These are phyloP conservation scores for Pilaira anomala DNA, from an alignment of 192 early-diverging fungal species.

Conservation along the genomic window DNA sequence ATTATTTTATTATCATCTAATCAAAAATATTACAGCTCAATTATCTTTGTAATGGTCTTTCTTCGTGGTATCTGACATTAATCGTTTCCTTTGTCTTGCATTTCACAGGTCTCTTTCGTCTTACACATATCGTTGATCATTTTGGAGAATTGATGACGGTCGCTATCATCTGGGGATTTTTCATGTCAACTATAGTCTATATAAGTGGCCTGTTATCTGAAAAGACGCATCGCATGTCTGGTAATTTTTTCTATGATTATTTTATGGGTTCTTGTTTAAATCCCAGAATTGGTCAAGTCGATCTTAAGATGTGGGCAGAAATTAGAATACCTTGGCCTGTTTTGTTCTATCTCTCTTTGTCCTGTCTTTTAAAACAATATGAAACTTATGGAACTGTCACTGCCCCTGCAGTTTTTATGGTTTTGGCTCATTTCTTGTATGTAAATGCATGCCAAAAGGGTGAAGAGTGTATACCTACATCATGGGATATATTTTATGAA, in stretches of 20 bases:
- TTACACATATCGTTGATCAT: conserved; percentile 53
- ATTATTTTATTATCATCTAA: too few species aligned
- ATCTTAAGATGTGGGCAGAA: conserved; percentile 53
- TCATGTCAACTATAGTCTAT: conserved; percentile 41
- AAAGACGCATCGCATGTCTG: conserved; percentile 55
- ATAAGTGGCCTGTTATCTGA: conserved; percentile 26
- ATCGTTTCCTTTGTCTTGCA: conserved; percentile 42
- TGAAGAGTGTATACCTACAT: conserved; percentile 50
- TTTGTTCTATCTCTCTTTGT: conserved; percentile 48
- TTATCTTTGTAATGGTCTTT: conserved; percentile 54
- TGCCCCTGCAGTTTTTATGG: conserved; percentile 42
- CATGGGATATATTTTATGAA: conserved; percentile 53
- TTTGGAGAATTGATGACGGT: conserved; percentile 54
- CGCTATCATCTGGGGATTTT: conserved; percentile 47
- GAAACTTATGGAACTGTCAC: conserved; percentile 40
- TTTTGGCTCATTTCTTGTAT: conserved; percentile 49
- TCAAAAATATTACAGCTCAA: conserved; percentile 34
- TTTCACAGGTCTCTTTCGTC: conserved; percentile 39
- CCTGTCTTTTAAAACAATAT: conserved; percentile 44
- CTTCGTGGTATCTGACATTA: conserved; percentile 48
- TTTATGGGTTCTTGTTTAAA: conserved; percentile 48
- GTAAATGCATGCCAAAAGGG: conserved; percentile 49
- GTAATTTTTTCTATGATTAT: conserved; percentile 46
- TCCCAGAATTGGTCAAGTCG: conserved; percentile 43
- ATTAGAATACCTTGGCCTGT: conserved; percentile 48